Conservation (phyloP, 768 basidiomycete genomes). For the Cystobasidium tubakii region DNA sequence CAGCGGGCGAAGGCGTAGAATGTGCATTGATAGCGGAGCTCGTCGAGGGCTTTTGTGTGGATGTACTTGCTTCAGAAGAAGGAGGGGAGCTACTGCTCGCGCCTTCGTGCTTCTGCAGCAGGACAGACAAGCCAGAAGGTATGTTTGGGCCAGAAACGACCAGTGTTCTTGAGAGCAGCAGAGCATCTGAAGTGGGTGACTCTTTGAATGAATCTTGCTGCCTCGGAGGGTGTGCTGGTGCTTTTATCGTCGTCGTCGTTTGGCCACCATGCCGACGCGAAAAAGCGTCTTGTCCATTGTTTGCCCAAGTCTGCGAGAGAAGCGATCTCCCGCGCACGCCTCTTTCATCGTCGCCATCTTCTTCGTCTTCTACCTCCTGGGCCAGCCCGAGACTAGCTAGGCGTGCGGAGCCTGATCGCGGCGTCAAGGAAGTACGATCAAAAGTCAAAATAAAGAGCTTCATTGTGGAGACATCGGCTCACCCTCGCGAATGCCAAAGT, state of each 20-base stretch:
- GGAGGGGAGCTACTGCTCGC: not conserved
- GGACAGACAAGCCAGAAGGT: conserved; percentile 17
- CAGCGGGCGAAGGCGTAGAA: no score
- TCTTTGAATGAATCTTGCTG: not conserved
- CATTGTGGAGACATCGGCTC: no score
- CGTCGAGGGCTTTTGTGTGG: no score
- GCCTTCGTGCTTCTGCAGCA: conserved; percentile 20
- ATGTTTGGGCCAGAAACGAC: conserved; percentile 8
- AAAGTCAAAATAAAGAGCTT: no score
- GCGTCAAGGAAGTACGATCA: no score
- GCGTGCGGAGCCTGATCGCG: conserved; percentile 19
- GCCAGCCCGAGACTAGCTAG: conserved; percentile 17
- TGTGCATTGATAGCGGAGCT: no score
- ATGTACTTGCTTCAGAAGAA: not conserved
- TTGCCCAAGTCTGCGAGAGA: not conserved
- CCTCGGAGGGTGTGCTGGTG: no score
- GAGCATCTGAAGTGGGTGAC: not conserved
- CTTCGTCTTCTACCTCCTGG: no score
- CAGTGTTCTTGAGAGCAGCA: not conserved
- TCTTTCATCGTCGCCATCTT: not conserved
- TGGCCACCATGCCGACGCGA: not conserved
- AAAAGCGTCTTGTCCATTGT: not conserved
- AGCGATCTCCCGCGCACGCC: not conserved
- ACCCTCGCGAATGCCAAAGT: conserved; percentile 27
- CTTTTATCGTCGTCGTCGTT: no score